phyloP scores from a whole-genome alignment of 2,329 filamentous ascomycete species.

The Neonectria punicea region DNA sequence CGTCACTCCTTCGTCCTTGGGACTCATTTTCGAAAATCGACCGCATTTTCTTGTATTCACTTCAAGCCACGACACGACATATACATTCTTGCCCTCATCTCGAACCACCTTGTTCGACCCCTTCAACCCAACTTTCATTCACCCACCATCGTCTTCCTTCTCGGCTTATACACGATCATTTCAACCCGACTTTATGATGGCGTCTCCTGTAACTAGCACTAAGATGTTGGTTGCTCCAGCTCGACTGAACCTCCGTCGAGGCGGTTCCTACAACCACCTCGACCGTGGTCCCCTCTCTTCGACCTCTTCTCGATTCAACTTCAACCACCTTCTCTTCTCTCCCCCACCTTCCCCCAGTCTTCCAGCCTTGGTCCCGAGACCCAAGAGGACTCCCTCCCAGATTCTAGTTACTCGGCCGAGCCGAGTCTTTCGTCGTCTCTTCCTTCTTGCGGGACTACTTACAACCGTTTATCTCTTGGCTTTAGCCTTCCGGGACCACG shows the following conservation, averaged over 20 bases:
- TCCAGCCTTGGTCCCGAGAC: conserved; percentile 73
- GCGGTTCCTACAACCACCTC: conserved; percentile 65
- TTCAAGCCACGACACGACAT: conserved; percentile 5
- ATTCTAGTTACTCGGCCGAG: conserved; percentile 61
- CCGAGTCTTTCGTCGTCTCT: conserved; percentile 64
- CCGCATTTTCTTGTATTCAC: conserved; percentile 23
- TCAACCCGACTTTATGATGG: conserved; percentile 49
- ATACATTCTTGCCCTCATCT: conserved; percentile 3
- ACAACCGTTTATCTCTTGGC: conserved; percentile 61
- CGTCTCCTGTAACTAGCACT: conserved; percentile 55
- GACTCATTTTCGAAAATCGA: conserved; percentile 8
- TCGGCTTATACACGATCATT: conserved; percentile 1
- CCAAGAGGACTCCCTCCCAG: conserved; percentile 69
- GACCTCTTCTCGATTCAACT: conserved; percentile 71
- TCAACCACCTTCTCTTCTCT: conserved; percentile 74
- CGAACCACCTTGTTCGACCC: conserved; percentile 37
- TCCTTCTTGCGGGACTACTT: conserved; percentile 63
- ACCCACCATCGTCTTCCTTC: conserved; percentile 28
- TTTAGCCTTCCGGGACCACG: conserved; percentile 42
- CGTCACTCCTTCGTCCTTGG: conserved; percentile 28
- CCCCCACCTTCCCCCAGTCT: conserved; percentile 77
- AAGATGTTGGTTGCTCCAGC: conserved; percentile 66
- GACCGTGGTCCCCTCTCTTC: conserved; percentile 67
- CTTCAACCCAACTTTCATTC: conserved; percentile 29
- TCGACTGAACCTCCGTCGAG: conserved; percentile 67